Evolutionary conservation across 192 early-diverging fungal species (phyloP), one percentile per base, ranked within the genome.

Genomic region (Neocallimastix lanati): DNA sequence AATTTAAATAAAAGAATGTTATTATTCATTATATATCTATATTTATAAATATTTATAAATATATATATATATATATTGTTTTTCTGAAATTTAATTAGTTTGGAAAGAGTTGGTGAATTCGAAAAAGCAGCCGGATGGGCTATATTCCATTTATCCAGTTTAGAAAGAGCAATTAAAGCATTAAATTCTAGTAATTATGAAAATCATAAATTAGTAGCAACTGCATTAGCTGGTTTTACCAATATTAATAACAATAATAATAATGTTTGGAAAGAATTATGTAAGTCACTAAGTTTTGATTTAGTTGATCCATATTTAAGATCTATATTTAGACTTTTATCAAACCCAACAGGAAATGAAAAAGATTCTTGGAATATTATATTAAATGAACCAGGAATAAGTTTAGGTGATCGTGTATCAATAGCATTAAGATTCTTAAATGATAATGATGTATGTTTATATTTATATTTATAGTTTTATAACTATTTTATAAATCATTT

Each of bases 81-180:
- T n/a, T n/a, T n/a, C n/a, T n/a, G n/a, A n/a, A n/a, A n/a, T n/a
- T n/a, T 78, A 79, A 21, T 21, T 11, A 67, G 50, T 67, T 67
- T 96, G 77, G 94, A 97, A 82, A 77, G 79, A 28, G 83, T 82
- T 21, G 89, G 86, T 12, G 87, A 94, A 78, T 94, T 86, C 81
- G 95, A 95, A 78, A 91, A 91, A 76, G 96, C 97, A 1, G 96
- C 97, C 12, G 95, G 90, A 18, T 90, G 90, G 86, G 93, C 95
- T 5, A 88, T 99, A 77, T 95, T 99, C 78, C 91, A 95, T 84
- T 92, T 92, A 58, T 84, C 84, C 7, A 84, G 90, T 79, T 85
- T 92, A 28, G 90, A 88, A 81, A 87, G 94, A 76, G 93, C 93
- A 13, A 87, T 97, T 27, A 83, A 89, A 82, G 87, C 92, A 13